Conservation (phyloP, 2,329 filamentous ascomycete species). For the Talaromyces sp. region DNA sequence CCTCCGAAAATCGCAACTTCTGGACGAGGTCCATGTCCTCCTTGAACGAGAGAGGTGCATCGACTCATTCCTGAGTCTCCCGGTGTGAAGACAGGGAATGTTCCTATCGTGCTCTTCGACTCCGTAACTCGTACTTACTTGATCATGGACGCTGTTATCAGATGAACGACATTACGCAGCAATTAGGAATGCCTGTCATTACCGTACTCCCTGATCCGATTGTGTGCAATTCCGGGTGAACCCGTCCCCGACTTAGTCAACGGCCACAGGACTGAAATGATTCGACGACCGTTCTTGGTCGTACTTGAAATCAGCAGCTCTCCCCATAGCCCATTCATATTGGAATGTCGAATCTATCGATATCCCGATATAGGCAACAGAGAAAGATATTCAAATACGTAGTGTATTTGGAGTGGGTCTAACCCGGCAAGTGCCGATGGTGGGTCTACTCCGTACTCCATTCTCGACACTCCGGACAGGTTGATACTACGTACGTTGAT, state of each 20-base stretch:
- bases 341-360: not conserved
- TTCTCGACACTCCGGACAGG: too few species aligned
- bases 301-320: not conserved
- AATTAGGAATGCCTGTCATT: constrained; percentile 5
- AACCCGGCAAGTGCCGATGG: not conserved
- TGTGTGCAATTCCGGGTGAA: not conserved
- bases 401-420: not conserved
- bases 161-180: not conserved
- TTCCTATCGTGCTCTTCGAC: not conserved
- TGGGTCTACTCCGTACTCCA: not conserved
- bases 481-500: not conserved
- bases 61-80: constrained; percentile 12
- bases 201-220: not conserved
- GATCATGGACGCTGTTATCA: not conserved
- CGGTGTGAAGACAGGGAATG: constrained; percentile 13
- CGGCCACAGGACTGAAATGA: not conserved
- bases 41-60: constrained; percentile 10
- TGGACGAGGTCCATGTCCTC: not conserved
- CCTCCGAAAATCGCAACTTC: not conserved
- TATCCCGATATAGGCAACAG: not conserved
- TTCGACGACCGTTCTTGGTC: not conserved
- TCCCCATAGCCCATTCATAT: not conserved
- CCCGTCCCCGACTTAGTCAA: not conserved
- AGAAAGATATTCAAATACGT: not conserved
- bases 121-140: not conserved